These are phyloP conservation scores for Penicillium corylophilum DNA, from an alignment of 2,329 filamentous ascomycete species.

Conservation along the genomic window DNA sequence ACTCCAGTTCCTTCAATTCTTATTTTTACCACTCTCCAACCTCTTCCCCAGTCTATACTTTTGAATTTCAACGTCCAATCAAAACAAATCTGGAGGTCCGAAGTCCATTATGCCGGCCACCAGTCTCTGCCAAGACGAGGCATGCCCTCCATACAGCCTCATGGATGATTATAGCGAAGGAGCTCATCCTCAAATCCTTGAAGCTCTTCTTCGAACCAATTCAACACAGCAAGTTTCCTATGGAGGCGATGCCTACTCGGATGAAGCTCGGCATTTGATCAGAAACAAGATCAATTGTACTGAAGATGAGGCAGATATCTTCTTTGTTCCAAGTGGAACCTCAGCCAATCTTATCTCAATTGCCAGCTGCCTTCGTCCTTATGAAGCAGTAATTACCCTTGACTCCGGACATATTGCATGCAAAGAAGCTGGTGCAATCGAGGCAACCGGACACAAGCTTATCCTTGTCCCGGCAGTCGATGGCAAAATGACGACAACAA, in stretches of 20 bases:
- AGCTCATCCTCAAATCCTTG: slow-evolving; percentile 51
- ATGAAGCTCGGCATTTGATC: slow-evolving; percentile 45
- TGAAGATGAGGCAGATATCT: slow-evolving; percentile 46
- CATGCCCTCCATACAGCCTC: slow-evolving; percentile 45
- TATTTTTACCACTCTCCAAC: background rate
- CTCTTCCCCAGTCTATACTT: background rate
- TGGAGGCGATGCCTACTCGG: slow-evolving; percentile 48
- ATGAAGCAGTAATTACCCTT: slow-evolving; percentile 54
- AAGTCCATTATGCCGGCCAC: slow-evolving; percentile 22
- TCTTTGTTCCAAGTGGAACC: slow-evolving; percentile 55
- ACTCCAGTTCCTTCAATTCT: slow-evolving; percentile 1
- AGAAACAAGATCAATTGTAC: slow-evolving; percentile 28
- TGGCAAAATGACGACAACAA: slow-evolving; percentile 50
- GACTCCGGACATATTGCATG: slow-evolving; percentile 52
- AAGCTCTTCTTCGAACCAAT: slow-evolving; percentile 49
- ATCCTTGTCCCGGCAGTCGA: slow-evolving; percentile 49
- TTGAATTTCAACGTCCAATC: background rate
- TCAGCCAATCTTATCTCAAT: slow-evolving; percentile 55
- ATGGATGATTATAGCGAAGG: slow-evolving; percentile 55
- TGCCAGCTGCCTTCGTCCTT: slow-evolving; percentile 51
- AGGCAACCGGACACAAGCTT: slow-evolving; percentile 54
- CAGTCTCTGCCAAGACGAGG: slow-evolving; percentile 26
- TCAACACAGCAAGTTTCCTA: slow-evolving; percentile 49
- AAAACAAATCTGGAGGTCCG: background rate
- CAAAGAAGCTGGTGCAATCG: slow-evolving; percentile 53